phyloP scores from a whole-genome alignment of 73 alveolate genomes.

The Tetrahymena thermophila region DNA sequence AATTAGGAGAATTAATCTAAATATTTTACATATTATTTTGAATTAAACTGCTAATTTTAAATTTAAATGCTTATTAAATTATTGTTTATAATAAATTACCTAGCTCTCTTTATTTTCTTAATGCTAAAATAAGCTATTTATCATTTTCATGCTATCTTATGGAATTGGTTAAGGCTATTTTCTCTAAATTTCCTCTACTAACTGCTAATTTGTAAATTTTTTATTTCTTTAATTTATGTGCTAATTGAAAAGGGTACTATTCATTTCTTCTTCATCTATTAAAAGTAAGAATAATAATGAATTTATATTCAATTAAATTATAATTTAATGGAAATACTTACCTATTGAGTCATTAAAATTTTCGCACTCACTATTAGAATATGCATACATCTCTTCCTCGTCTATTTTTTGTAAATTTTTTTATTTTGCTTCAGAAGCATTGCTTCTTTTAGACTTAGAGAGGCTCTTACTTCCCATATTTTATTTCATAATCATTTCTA shows the following conservation, averaged over 20 bases:
- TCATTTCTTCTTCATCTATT: not conserved
- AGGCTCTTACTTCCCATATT: not conserved
- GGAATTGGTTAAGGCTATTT: not conserved
- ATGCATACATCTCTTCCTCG: not conserved
- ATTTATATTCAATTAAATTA: not conserved
- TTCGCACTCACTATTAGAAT: not conserved
- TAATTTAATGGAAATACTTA: not conserved
- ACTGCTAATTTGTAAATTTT: not conserved
- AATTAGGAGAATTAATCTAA: not conserved
- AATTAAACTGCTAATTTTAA: not conserved
- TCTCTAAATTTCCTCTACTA: not conserved
- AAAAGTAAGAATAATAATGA: not conserved
- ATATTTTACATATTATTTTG: not conserved
- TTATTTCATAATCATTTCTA: not conserved
- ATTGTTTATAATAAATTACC: not conserved
- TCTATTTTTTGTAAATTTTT: not conserved
- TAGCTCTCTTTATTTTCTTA: not conserved
- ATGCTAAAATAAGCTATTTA: not conserved
- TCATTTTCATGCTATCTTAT: not conserved
- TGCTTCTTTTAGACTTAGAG: not conserved
- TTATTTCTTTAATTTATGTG: not conserved
- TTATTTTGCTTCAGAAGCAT: not conserved
- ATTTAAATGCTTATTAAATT: not conserved
- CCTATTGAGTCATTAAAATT: not conserved
- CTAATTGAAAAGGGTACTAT: not conserved